A percentile compares a stretch with the other conserved stretches of the same genome.
Evolutionary conservation across 2,329 filamentous ascomycete species (phyloP).

Genomic region (Albifimbria verrucaria): DNA sequence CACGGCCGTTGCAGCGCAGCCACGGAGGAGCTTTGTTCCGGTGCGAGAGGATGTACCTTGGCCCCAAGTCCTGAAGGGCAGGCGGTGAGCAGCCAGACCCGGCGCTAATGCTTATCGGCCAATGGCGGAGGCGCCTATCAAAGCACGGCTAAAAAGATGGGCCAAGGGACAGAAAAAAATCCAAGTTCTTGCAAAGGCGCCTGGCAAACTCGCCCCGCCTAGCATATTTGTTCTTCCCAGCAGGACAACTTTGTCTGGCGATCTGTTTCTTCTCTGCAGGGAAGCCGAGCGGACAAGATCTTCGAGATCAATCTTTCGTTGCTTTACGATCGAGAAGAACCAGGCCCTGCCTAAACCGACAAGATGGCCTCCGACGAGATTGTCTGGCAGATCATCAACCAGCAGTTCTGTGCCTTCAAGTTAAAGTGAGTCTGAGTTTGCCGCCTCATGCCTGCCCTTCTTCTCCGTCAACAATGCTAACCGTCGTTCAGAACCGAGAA

Average conservation of each 20-base stretch:
- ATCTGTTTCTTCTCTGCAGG: neutral
- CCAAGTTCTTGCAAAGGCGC: neutral
- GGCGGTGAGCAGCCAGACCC: neutral
- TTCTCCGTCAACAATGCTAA: too few species aligned
- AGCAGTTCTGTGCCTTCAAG: conserved; percentile 93
- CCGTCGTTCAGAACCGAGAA: conserved; percentile 64
- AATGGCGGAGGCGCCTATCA: conserved; percentile 7
- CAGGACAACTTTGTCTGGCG: neutral
- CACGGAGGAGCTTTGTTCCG: too few species aligned
- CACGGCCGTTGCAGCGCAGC: neutral
- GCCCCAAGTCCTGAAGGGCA: neutral
- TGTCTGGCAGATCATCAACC: conserved; percentile 95
- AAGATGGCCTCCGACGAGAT: conserved; percentile 91
- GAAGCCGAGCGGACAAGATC: neutral
- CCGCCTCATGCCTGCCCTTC: too few species aligned
- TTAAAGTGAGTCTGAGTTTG: conserved; percentile 77
- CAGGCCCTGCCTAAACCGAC: conserved; percentile 4
- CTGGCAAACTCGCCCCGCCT: conserved; percentile 11
- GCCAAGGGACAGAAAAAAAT: conserved; percentile 11
- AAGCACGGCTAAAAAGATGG: conserved; percentile 7
- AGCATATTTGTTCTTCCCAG: conserved; percentile 9
- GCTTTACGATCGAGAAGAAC: neutral
- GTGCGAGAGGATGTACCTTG: neutral
- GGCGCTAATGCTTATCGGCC: neutral
- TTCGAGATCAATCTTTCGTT: neutral